phyloP scores from a whole-genome alignment of 176 grass and related monocot species.

The Oryza rufipogon region DNA sequence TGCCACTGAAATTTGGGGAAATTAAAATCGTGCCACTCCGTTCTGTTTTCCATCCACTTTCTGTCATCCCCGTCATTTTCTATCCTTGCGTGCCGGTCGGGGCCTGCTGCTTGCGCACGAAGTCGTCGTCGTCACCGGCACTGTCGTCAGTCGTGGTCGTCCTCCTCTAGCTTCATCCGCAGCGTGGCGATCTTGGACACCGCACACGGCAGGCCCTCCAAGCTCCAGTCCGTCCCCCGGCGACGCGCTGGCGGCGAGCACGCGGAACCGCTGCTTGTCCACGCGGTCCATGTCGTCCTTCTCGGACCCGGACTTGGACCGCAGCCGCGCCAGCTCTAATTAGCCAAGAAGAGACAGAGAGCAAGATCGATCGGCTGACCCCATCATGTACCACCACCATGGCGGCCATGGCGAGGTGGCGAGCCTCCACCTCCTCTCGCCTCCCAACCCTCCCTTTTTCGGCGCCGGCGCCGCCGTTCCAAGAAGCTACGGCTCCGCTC shows the following conservation, averaged over 20 bases:
- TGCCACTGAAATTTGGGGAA: no score
- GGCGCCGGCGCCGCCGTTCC: slow-evolving; percentile 17
- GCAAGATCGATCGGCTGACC: not conserved
- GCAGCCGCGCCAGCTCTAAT: slow-evolving; percentile 50
- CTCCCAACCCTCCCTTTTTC: slow-evolving; percentile 56
- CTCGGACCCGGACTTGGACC: slow-evolving; percentile 58
- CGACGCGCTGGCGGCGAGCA: slow-evolving; percentile 41
- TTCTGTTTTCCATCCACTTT: no score
- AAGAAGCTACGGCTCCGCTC: no score
- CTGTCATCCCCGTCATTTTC: no score
- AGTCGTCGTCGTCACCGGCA: slow-evolving; percentile 46
- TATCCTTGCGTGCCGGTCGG: slow-evolving; percentile 51
- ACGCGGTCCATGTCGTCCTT: slow-evolving; percentile 48
- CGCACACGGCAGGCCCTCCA: slow-evolving; percentile 56
- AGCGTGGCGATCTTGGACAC: slow-evolving; percentile 80
- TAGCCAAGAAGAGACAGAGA: slow-evolving; percentile 41
- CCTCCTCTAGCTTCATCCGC: slow-evolving; percentile 91
- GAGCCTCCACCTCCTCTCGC: slow-evolving; percentile 62
- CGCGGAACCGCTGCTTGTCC: slow-evolving; percentile 51
- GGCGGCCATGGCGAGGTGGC: slow-evolving; percentile 60
- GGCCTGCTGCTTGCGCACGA: slow-evolving; percentile 49
- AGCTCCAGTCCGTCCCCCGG: slow-evolving; percentile 68
- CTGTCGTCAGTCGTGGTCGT: slow-evolving; percentile 39
- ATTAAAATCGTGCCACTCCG: no score
- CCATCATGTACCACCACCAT: slow-evolving; percentile 47